Evolutionary conservation across 805 yeast species (phyloP), one percentile per base, ranked within the genome.

Genomic region (Teunomyces kruisii): DNA sequence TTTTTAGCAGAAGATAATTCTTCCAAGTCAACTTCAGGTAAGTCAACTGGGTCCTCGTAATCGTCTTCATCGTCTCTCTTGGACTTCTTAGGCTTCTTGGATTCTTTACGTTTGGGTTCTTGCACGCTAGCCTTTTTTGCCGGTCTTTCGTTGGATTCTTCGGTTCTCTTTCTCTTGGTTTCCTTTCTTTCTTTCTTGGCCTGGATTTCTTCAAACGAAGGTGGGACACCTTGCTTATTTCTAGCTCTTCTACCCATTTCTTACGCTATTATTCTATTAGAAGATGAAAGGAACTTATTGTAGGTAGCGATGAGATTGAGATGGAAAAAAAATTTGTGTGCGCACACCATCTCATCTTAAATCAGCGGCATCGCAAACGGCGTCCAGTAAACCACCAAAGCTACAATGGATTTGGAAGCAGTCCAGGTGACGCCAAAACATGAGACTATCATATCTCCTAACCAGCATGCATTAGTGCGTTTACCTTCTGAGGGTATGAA

Each of bases 161-260:
- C 48, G 12, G n/a, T 24, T 15, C 43, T 30, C 36, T 44, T 43
- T 43, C 53, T 55, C 48, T 52, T 53, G 31, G 50, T 12, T 26
- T 43, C 42, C 35, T 50, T 46, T 48, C 53, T 49, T 48, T 60
- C 57, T 61, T 61, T 64, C 47, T 61, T 65, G 29, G 52, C 51
- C 53, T 81, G 81, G 64, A 91, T 84, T 59, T 92, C 96, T 37
- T 92, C 98, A 50, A 84, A 73, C 5, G 90, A 63, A 29, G 97
- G 97, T 55, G 98, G 98, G 47, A 79, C 87, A 38, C 89, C 94
- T 72, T 92, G 98, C 76, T 88, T 92, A 59, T 88, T 86, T 68
- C 86, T 89, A 47, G 88, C 88, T 74, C 88, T 84, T 80, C 96
- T 86, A 65, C 98, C 98, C 96, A 91, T 88, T 33, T 26, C 14